phyloP scores from a whole-genome alignment of 805 yeast genomes.

The Zygosaccharomyces lentus region DNA sequence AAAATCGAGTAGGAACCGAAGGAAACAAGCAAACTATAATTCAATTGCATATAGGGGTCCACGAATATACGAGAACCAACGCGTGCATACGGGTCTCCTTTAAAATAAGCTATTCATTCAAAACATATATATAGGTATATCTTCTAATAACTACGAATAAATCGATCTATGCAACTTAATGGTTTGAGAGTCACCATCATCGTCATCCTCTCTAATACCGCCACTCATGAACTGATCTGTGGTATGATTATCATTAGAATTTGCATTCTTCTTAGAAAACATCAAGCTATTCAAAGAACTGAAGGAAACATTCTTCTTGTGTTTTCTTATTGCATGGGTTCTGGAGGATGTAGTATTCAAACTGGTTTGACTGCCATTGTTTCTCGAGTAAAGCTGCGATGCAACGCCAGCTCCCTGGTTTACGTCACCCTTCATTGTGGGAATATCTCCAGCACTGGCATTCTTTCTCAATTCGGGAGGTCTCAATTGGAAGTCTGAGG shows the following conservation, averaged over 20 bases:
- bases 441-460: constrained; percentile 12
- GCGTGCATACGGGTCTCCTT: not conserved
- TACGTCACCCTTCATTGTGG: constrained; percentile 10
- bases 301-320: constrained; percentile 34
- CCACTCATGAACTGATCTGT: constrained; percentile 30
- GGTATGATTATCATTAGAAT: constrained; percentile 18
- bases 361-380: constrained; percentile 26
- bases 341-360: constrained; percentile 18
- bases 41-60: not conserved
- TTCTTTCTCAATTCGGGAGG: constrained; percentile 12
- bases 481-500: not conserved
- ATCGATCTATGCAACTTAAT: constrained; percentile 31
- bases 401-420: constrained; percentile 5
- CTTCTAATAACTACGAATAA: constrained; percentile 19
- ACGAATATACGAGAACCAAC: not conserved
- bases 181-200: constrained; percentile 17
- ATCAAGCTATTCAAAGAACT: constrained; percentile 34
- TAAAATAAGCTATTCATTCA: not conserved
- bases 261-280: constrained; percentile 32
- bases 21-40: not conserved
- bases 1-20: constrained; percentile 16
- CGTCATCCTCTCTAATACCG: constrained; percentile 30
- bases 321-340: constrained; percentile 31
- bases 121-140: not conserved
- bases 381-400: constrained; percentile 19